A percentile compares a stretch with the other conserved stretches of the same genome.
Conservation (phyloP, 2,329 filamentous ascomycete species). For the Fusarium succisae region DNA sequence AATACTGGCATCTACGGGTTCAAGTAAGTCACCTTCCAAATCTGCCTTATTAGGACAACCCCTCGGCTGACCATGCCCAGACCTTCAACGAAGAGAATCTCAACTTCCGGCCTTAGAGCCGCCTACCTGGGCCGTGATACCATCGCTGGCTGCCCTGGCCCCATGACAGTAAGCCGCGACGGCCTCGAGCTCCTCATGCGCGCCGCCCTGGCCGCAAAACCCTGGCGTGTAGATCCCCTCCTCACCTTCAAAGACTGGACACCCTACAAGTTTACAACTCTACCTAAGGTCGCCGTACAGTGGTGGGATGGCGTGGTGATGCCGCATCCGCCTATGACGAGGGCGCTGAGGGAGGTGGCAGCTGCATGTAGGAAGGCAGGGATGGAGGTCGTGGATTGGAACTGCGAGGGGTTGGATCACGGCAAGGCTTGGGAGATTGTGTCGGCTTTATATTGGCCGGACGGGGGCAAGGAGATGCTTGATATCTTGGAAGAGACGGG, state of each 20-base stretch:
- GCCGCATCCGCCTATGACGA: constrained; percentile 66
- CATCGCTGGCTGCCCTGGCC: constrained; percentile 33
- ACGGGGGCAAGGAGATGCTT: constrained; percentile 65
- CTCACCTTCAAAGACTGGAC: constrained; percentile 48
- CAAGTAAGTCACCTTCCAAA: constrained; percentile 29
- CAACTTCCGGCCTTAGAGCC: constrained; percentile 28
- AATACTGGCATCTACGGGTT: constrained; percentile 50
- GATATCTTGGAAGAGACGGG: constrained; percentile 60
- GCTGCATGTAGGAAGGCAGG: constrained; percentile 58
- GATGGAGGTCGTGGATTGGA: constrained; percentile 63
- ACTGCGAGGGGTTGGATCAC: constrained; percentile 63
- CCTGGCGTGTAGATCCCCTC: constrained; percentile 48
- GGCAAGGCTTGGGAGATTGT: constrained; percentile 58
- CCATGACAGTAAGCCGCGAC: constrained; percentile 48
- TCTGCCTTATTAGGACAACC: constrained; percentile 36
- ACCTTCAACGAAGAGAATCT: neutral
- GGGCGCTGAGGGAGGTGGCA: constrained; percentile 65
- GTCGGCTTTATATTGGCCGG: constrained; percentile 64
- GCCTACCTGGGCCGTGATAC: constrained; percentile 4
- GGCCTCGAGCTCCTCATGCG: constrained; percentile 49
- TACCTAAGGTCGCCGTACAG: constrained; percentile 67
- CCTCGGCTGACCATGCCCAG: neutral
- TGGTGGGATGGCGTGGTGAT: constrained; percentile 68
- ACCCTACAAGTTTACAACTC: constrained; percentile 47
- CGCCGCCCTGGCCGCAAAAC: constrained; percentile 42